Conservation (phyloP, 257 asterid genomes). For the Leonotis leonurus region DNA sequence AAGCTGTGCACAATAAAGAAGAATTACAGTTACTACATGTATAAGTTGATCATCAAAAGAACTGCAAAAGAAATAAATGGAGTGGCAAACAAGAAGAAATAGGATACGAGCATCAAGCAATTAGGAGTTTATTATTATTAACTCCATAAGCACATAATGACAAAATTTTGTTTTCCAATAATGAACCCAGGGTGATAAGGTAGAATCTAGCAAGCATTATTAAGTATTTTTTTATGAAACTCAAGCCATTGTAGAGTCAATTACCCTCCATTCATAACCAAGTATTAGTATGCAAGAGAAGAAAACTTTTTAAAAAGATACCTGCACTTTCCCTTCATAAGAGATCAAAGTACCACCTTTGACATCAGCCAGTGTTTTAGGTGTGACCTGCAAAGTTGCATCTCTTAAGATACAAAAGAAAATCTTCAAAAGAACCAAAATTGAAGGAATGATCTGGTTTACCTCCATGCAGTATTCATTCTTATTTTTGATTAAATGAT, state of each 20-base stretch:
- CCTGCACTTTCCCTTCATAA: conserved; percentile 95
- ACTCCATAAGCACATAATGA: neutral
- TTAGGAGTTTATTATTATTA: neutral
- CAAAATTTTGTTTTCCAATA: neutral
- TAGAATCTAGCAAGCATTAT: conserved; percentile 1
- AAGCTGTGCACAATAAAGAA: conserved; percentile 67
- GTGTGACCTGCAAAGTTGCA: conserved; percentile 68
- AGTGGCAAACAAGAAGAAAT: neutral
- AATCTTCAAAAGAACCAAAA: neutral
- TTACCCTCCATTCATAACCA: neutral
- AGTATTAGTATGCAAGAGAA: conserved; percentile 1
- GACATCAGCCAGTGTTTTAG: conserved; percentile 95
- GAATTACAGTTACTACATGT: conserved; percentile 11
- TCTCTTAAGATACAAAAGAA: conserved; percentile 1
- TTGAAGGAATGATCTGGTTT: neutral
- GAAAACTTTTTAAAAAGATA: too few species aligned
- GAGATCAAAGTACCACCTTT: conserved; percentile 97
- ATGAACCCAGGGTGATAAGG: too few species aligned
- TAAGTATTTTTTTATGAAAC: neutral
- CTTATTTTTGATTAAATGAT: conserved; percentile 73
- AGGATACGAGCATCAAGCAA: conserved; percentile 1
- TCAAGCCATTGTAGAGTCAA: neutral
- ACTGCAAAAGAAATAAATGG: neutral
- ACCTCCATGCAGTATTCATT: conserved; percentile 99
- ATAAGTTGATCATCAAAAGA: neutral